phyloP scores from a whole-genome alignment of 2,329 filamentous ascomycete species.

The Fusarium heterosporum region DNA sequence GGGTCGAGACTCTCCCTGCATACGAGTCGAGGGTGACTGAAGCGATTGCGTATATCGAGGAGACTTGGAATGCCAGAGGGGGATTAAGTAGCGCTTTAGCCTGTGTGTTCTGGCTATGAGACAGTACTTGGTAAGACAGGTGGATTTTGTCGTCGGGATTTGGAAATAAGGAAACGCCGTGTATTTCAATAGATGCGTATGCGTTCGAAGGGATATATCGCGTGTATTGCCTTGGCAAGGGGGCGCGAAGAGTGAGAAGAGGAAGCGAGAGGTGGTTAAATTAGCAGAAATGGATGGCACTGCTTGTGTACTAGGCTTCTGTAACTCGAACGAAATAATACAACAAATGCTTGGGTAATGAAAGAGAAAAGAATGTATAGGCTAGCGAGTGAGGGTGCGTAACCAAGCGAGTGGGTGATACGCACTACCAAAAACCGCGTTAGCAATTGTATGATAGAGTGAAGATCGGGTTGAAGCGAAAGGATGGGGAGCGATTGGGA shows the following conservation, averaged over 20 bases:
- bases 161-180: conserved; percentile 3
- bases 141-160: background rate
- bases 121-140: conserved; percentile 16
- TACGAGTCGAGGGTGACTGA: conserved; percentile 17
- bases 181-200: conserved; percentile 12
- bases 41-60: conserved; percentile 19
- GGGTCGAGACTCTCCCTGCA: background rate
- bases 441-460: conserved; percentile 38
- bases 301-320: conserved; percentile 2
- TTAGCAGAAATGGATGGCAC: conserved; percentile 21
- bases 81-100: conserved; percentile 12
- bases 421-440: conserved; percentile 42
- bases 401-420: conserved; percentile 43
- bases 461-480: conserved; percentile 36
- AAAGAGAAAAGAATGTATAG: conserved; percentile 35
- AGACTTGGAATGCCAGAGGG: conserved; percentile 34
- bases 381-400: conserved; percentile 37
- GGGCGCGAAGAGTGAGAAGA: conserved; percentile 21
- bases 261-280: conserved; percentile 34
- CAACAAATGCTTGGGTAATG: conserved; percentile 14
- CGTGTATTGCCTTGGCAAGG: conserved; percentile 34
- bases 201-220: conserved; percentile 28
- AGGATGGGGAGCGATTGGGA: conserved; percentile 33
- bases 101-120: conserved; percentile 9
- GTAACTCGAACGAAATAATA: conserved; percentile 13